Base-by-base conservation (phyloP, 2,329 filamentous ascomycete genomes). In the Arthrobotrys pseudoclavata region DNA sequence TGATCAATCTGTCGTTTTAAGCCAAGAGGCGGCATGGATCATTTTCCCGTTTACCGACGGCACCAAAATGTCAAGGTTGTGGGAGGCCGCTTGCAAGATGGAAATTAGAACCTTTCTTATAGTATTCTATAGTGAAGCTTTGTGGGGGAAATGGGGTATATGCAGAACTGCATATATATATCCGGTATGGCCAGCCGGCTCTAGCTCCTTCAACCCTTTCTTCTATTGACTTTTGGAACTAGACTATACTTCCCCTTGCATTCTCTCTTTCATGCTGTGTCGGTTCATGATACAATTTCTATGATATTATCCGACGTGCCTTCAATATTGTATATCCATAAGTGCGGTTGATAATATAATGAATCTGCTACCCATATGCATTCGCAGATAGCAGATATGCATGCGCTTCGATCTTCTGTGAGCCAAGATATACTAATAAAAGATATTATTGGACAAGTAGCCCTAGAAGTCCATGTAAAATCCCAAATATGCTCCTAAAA, bases 11-110 rank as follows among this genome's bases (percentile, higher is more conserved):
- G 18, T 53, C 12, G 48, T 55, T 50, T 26, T 7, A 29, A 12
- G 48, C 63, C 31, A 66, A 53, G 62, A 67, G 10, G 29, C n/a
- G 20, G 24, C 63, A 67, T 67, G 63, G 63, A 45, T 53, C 47
- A 67, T 55, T 53, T 55, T 55, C 10, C 52, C 52, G 26, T 34
- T 57, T 57, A 31, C 47, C 45, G 47, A 50, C 34, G 48, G 45
- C 48, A 55, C 34, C 48, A 45, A 55, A 55, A 22, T 67, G 3
- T 55, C 63, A 55, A 12, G 48, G 63, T 67, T 67, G 48, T 37
- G 29, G 1, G 52, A 55, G 34, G 10, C 9, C 26, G 15, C 13
- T 53, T 52, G 29, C 15, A 10, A 47, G 42, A 31, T 64, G 40
- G 61, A 40, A 20, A 42, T 42, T 42, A 42, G 7, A 64, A 22